A percentile compares a stretch with the other conserved stretches of the same genome.
Evolutionary conservation across 108 stramenopile genomes (phyloP).

Genomic region (Nitzschia sp.): DNA sequence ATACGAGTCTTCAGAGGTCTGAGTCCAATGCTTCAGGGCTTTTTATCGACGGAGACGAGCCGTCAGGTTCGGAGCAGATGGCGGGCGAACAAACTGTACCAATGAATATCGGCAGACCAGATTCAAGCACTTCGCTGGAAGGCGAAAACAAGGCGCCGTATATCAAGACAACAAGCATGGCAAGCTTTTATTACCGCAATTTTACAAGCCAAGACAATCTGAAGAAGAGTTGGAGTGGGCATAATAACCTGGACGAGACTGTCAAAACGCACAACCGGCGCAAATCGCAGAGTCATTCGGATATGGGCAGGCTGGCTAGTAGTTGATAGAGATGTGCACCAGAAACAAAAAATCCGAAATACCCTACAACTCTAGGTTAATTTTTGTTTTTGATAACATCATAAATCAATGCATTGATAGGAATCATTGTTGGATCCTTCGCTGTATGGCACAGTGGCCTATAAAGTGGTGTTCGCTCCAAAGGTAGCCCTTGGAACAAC

Average conservation of each 20-base stretch:
- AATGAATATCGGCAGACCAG: not conserved
- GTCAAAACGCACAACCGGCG: conserved; percentile 10
- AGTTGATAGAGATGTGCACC: not conserved
- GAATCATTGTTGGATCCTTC: too few relatives aligned
- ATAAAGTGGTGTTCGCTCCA: too few relatives aligned
- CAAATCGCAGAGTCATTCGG: conserved; percentile 34
- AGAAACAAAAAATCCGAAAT: too few relatives aligned
- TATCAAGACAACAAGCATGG: conserved; percentile 88
- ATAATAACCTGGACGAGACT: not conserved
- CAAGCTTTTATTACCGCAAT: conserved; percentile 87
- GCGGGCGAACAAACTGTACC: conserved; percentile 38
- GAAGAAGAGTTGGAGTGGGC: conserved; percentile 21
- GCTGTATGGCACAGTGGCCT: too few relatives aligned
- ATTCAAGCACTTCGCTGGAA: not conserved
- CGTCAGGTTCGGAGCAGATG: conserved; percentile 15
- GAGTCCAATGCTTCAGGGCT: conserved; percentile 68
- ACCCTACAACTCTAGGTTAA: too few relatives aligned
- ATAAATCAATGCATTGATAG: too few relatives aligned
- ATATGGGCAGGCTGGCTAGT: conserved; percentile 16
- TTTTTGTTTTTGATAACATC: too few relatives aligned
- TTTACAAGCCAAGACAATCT: conserved; percentile 19
- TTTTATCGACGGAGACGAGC: conserved; percentile 73
- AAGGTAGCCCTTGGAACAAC: too few relatives aligned
- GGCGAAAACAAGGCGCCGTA: conserved; percentile 32
- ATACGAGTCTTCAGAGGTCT: conserved; percentile 59